A percentile compares a stretch with the other conserved stretches of the same genome.
Evolutionary conservation across 1,284 basidiomycete species (phyloP).

Genomic region (Ceratobasidium papillatum): DNA sequence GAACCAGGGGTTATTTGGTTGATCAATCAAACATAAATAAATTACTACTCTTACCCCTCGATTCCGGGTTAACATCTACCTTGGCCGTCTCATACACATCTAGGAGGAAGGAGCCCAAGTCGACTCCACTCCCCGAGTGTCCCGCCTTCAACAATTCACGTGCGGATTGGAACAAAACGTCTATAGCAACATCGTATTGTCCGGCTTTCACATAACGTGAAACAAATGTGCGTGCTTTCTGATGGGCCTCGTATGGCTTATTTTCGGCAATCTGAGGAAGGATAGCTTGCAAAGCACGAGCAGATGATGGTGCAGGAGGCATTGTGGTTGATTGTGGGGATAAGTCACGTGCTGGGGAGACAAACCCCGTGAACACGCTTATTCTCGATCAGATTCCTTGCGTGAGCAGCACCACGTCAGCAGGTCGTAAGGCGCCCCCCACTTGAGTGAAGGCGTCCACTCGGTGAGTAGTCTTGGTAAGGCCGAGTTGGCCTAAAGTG

Average conservation of each 20-base stretch:
- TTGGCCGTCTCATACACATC: slow-evolving; percentile 81
- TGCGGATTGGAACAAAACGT: slow-evolving; percentile 87
- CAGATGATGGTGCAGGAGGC: slow-evolving; percentile 57
- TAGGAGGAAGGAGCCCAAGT: slow-evolving; percentile 79
- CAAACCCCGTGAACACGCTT: no score
- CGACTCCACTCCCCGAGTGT: slow-evolving; percentile 87
- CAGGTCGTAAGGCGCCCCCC: no score
- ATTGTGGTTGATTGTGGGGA: slow-evolving; percentile 32
- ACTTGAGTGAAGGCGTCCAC: no score
- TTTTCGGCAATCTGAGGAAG: slow-evolving; percentile 74
- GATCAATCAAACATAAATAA: slow-evolving; percentile 25
- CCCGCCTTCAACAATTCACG: slow-evolving; percentile 85
- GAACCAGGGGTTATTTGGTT: slow-evolving; percentile 39
- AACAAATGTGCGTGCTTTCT: slow-evolving; percentile 93
- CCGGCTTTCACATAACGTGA: slow-evolving; percentile 72
- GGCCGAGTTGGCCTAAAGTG: no score
- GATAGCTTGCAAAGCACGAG: slow-evolving; percentile 76
- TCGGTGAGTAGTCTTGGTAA: neutral
- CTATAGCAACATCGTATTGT: slow-evolving; percentile 82
- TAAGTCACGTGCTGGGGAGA: neutral
- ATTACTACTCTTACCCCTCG: slow-evolving; percentile 64
- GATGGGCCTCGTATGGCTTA: slow-evolving; percentile 88
- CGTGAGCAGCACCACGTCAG: no score
- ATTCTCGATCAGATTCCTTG: no score
- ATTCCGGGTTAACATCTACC: slow-evolving; percentile 73